A percentile compares a stretch with the other conserved stretches of the same genome.
Evolutionary conservation across 169 alveolate species (phyloP).

Genomic region (Besnoitia besnoiti): DNA sequence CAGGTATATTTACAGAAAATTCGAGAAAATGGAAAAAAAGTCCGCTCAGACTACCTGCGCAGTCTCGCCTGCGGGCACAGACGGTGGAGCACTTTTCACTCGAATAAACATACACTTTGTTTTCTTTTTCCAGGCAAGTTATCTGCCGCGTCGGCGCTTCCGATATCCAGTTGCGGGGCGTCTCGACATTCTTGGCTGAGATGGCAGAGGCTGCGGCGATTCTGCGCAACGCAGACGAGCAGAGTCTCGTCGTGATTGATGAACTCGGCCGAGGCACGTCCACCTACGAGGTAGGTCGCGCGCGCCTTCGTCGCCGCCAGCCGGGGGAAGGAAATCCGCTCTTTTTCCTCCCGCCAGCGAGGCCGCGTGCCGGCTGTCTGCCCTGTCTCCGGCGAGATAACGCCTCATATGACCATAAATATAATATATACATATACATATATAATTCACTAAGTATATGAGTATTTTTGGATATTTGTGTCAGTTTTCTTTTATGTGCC

Average conservation of each 20-base stretch:
- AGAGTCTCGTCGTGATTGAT: slow-evolving; percentile 76
- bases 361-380: no score
- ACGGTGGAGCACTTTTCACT: background rate
- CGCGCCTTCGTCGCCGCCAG: no score
- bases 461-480: background rate
- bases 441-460: background rate
- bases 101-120: background rate
- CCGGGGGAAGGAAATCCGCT: no score
- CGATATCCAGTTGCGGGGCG: slow-evolving; percentile 94
- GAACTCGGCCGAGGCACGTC: slow-evolving; percentile 95
- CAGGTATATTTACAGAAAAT: no score
- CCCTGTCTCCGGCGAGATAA: background rate
- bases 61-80: no score
- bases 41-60: no score
- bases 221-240: slow-evolving; percentile 34
- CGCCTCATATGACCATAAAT: background rate
- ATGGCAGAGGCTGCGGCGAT: slow-evolving; percentile 90
- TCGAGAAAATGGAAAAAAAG: no score
- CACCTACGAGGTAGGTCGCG: slow-evolving; percentile 96
- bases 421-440: slow-evolving; percentile 11
- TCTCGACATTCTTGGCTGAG: slow-evolving; percentile 96
- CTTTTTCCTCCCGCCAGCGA: no score
- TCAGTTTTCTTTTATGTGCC: background rate
- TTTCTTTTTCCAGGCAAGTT: slow-evolving; percentile 85
- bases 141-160: slow-evolving; percentile 98